Conservation (phyloP, 495 filamentous ascomycete genomes). For the Aspergillus homomorphus region DNA sequence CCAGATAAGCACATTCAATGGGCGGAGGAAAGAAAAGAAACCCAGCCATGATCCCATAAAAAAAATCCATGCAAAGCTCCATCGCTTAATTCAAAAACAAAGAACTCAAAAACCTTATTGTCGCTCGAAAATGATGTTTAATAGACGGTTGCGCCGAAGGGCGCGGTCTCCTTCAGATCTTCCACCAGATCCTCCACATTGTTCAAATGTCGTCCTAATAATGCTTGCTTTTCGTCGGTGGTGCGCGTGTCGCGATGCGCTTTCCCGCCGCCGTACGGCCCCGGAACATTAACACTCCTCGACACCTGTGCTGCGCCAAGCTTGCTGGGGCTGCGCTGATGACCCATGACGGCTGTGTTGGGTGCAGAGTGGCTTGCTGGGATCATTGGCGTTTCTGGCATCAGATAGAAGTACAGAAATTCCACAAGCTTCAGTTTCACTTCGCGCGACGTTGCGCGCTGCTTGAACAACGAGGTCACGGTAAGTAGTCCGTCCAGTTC, state of each 20-base stretch:
- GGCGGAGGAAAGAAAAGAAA: constrained; percentile 14
- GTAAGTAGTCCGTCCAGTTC: constrained; percentile 87
- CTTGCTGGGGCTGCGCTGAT: constrained; percentile 73
- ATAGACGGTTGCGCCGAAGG: constrained; percentile 47
- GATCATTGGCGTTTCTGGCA: constrained; percentile 74
- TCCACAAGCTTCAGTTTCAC: constrained; percentile 93
- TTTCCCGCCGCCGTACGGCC: constrained; percentile 31
- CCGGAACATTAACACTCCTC: constrained; percentile 37
- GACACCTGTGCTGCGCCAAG: constrained; percentile 41
- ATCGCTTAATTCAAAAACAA: constrained; percentile 23
- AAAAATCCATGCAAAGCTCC: constrained; percentile 15
- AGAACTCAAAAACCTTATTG: constrained; percentile 8
- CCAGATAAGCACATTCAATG: neutral
- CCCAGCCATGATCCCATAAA: constrained; percentile 19
- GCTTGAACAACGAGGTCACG: constrained; percentile 90
- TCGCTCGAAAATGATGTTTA: constrained; percentile 18
- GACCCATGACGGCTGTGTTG: constrained; percentile 35
- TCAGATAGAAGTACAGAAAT: constrained; percentile 97
- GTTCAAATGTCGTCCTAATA: constrained; percentile 76
- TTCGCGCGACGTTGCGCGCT: constrained; percentile 71
- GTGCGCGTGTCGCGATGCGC: constrained; percentile 55
- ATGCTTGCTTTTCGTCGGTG: constrained; percentile 82
- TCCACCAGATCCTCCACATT: constrained; percentile 91
- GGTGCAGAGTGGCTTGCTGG: constrained; percentile 38
- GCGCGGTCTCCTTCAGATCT: constrained; percentile 77